Conservation (phyloP, 495 filamentous ascomycete genomes). For the Lophiostoma macrostomum region DNA sequence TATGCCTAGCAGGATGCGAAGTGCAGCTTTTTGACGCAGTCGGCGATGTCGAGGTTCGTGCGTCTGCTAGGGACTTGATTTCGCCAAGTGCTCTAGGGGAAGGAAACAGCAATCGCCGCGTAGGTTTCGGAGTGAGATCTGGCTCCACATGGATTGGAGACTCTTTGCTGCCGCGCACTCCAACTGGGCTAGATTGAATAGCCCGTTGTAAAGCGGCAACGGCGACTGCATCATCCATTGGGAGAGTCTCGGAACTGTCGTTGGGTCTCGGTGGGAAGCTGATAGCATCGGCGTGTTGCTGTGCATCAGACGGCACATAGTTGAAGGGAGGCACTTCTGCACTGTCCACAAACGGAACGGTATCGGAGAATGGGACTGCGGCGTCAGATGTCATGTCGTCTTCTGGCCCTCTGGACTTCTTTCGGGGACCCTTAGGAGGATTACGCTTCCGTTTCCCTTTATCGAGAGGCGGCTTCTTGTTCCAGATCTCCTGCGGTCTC, state of each 20-base stretch:
- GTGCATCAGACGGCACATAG: too few relatives aligned
- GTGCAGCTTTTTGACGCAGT: not conserved
- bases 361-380: conserved; percentile 15
- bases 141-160: conserved; percentile 63
- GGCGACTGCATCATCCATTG: conserved; percentile 40
- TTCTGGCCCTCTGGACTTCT: conserved; percentile 14
- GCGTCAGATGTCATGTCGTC: conserved; percentile 20
- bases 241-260: not conserved
- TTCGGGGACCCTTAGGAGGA: conserved; percentile 23
- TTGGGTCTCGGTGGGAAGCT: conserved; percentile 8
- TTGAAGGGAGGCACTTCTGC: too few relatives aligned
- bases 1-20: not conserved
- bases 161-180: conserved; percentile 59
- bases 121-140: conserved; percentile 56
- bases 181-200: conserved; percentile 70
- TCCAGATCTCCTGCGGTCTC: conserved; percentile 80
- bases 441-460: conserved; percentile 39
- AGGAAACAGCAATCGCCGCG: conserved; percentile 74
- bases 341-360: not conserved
- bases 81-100: conserved; percentile 44
- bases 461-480: conserved; percentile 45
- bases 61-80: conserved; percentile 39
- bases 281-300: not conserved
- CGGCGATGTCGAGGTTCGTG: conserved; percentile 1
- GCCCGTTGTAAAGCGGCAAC: conserved; percentile 58